A percentile compares a stretch with the other conserved stretches of the same genome.
These are phyloP conservation scores for Ilyonectria sp. DNA, from an alignment of 2,329 filamentous ascomycete species.

Conservation along the genomic window DNA sequence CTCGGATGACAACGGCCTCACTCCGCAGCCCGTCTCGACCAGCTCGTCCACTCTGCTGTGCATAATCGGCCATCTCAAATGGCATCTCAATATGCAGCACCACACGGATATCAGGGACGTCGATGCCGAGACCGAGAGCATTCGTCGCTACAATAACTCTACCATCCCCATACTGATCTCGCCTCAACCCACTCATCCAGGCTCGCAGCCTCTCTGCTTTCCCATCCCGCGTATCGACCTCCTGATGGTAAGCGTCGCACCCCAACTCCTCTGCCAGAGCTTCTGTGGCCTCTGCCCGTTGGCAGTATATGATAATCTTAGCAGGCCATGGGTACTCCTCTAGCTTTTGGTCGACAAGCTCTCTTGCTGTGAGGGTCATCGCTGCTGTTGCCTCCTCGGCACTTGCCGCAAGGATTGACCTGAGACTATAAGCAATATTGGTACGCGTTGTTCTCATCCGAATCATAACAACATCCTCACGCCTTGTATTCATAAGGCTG, in stretches of 20 bases:
- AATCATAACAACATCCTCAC: constrained; percentile 14
- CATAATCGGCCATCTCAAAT: too few relatives aligned
- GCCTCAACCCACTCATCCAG: constrained; percentile 12
- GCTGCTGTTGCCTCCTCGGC: not conserved
- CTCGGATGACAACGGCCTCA: too few relatives aligned
- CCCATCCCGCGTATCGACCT: constrained; percentile 3
- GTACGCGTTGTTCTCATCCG: not conserved
- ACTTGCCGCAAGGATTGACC: not conserved
- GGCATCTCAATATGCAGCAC: too few relatives aligned
- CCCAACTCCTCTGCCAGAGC: constrained; percentile 7
- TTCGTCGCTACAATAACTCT: constrained; percentile 19
- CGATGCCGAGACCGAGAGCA: too few relatives aligned
- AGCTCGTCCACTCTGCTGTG: too few relatives aligned
- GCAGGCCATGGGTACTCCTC: constrained; percentile 13
- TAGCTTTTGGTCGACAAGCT: constrained; percentile 1
- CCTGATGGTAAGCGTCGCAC: constrained; percentile 16
- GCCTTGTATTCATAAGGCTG: not conserved
- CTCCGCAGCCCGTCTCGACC: too few relatives aligned
- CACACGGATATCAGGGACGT: too few relatives aligned
- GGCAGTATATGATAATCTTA: constrained; percentile 24
- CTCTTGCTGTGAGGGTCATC: not conserved
- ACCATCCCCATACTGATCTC: constrained; percentile 15
- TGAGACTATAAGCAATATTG: constrained; percentile 21
- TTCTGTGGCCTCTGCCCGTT: constrained; percentile 9
- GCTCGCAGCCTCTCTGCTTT: constrained; percentile 18